Evolutionary conservation across 108 stramenopile genomes (phyloP).

Genomic region (Nannochloropsis salina): DNA sequence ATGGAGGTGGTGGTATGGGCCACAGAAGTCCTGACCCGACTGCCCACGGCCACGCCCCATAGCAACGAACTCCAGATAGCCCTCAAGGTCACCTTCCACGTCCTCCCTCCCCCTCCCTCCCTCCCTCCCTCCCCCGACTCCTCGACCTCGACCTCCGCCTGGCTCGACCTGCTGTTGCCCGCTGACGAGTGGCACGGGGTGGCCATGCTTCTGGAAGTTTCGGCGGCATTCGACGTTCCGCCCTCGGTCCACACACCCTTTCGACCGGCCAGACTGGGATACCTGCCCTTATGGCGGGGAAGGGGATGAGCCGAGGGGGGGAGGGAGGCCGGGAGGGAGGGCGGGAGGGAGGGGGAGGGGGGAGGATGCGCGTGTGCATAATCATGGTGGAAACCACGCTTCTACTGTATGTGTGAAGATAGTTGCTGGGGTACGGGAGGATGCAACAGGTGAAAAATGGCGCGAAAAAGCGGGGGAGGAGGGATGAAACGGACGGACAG

Average conservation of each 20-base stretch:
- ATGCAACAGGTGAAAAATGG: too few species aligned
- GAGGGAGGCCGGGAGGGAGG: not conserved
- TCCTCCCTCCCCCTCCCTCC: not conserved
- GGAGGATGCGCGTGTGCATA: not conserved
- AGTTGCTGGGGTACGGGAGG: too few species aligned
- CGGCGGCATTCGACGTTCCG: not conserved
- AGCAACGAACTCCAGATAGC: not conserved
- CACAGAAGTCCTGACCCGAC: not conserved
- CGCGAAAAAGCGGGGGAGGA: too few species aligned
- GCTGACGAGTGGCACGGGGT: not conserved
- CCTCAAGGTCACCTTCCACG: not conserved
- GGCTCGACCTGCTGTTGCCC: not conserved
- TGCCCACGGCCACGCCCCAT: not conserved
- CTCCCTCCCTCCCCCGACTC: not conserved
- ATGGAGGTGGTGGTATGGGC: conserved; percentile 13
- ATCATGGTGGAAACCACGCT: too few species aligned
- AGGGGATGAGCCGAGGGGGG: not conserved
- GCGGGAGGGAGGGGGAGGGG: not conserved
- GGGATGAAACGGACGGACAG: too few species aligned
- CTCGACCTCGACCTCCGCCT: not conserved
- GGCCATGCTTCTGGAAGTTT: not conserved
- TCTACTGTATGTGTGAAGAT: too few species aligned
- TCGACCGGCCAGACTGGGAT: not conserved
- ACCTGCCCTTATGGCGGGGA: not conserved
- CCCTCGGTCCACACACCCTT: not conserved